Percentiles rank a stretch among this genome's conserved stretches.
phyloP scores from a whole-genome alignment of 306 rosid genomes.

The Alnus glutinosa region DNA sequence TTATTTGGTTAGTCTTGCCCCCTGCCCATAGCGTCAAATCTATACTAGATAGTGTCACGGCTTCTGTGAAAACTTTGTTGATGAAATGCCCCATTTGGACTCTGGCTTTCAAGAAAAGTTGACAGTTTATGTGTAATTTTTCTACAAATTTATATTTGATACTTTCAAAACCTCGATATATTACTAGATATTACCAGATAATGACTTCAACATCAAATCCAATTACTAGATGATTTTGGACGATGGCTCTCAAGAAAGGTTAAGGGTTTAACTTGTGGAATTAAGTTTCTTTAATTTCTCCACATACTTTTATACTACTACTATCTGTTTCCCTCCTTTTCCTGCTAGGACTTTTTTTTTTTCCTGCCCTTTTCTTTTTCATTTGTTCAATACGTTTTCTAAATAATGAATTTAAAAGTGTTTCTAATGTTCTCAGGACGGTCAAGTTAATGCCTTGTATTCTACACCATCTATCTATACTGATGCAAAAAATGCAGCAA shows the following conservation, averaged over 20 bases:
- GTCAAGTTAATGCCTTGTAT: conserved; percentile 83
- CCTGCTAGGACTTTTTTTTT: too few species aligned
- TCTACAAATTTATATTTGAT: not conserved
- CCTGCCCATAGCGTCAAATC: not conserved
- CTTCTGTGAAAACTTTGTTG: not conserved
- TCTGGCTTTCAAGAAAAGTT: not conserved
- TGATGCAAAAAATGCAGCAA: conserved; percentile 71
- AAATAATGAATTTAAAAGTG: conserved; percentile 16
- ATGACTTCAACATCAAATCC: not conserved
- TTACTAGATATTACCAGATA: not conserved
- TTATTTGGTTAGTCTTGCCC: not conserved
- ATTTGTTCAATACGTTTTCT: not conserved
- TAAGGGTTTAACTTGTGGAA: not conserved
- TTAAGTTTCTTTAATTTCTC: not conserved
- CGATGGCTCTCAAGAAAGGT: not conserved
- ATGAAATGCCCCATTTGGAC: not conserved
- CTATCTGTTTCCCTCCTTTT: too few species aligned
- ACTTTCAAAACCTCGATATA: not conserved
- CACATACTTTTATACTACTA: not conserved
- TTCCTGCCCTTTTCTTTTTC: not conserved
- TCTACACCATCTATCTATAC: conserved; percentile 92
- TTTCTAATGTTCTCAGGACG: conserved; percentile 60
- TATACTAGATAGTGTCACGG: not conserved
- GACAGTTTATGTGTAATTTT: not conserved
- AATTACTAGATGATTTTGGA: not conserved